These are phyloP conservation scores for Torrubiellomyces zombiae DNA, from an alignment of 2,329 filamentous ascomycete genomes.

Conservation along the genomic window DNA sequence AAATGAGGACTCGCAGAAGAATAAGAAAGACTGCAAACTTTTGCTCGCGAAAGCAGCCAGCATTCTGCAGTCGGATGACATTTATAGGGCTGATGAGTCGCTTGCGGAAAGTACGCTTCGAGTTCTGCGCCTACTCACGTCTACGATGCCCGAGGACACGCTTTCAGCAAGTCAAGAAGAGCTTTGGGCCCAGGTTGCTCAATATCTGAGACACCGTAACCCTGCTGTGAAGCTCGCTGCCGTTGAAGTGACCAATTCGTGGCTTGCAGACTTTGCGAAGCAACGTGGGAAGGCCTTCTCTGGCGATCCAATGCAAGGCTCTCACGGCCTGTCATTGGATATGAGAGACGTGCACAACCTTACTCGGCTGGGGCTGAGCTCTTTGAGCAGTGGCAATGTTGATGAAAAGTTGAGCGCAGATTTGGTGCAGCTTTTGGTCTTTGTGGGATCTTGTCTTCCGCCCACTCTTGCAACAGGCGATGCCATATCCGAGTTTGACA, in stretches of 20 bases:
- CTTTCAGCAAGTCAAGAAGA: conserved; percentile 40
- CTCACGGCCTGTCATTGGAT: conserved; percentile 52
- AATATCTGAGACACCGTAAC: conserved; percentile 56
- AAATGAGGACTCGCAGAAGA: conserved; percentile 38
- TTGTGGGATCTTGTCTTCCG: conserved; percentile 48
- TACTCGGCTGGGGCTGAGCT: conserved; percentile 30
- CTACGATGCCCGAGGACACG: conserved; percentile 45
- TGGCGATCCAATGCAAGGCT: conserved; percentile 47
- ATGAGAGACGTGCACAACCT: conserved; percentile 45
- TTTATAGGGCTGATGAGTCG: conserved; percentile 45
- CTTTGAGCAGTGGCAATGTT: conserved; percentile 45
- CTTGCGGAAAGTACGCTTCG: conserved; percentile 59
- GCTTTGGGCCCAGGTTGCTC: conserved; percentile 57
- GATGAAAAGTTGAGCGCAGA: conserved; percentile 65
- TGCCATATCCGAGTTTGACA: conserved; percentile 17
- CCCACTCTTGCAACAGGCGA: too few species aligned
- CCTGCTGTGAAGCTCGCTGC: conserved; percentile 61
- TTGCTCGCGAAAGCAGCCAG: conserved; percentile 38
- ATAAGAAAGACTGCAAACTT: conserved; percentile 49
- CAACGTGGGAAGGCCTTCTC: conserved; percentile 27
- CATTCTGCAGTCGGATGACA: conserved; percentile 37
- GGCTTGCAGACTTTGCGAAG: conserved; percentile 65
- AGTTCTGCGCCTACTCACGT: conserved; percentile 49
- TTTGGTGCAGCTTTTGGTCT: conserved; percentile 65
- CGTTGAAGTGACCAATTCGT: conserved; percentile 57